phyloP scores from a whole-genome alignment of 2,329 filamentous ascomycete genomes.

The Pyrenophora graminea region DNA sequence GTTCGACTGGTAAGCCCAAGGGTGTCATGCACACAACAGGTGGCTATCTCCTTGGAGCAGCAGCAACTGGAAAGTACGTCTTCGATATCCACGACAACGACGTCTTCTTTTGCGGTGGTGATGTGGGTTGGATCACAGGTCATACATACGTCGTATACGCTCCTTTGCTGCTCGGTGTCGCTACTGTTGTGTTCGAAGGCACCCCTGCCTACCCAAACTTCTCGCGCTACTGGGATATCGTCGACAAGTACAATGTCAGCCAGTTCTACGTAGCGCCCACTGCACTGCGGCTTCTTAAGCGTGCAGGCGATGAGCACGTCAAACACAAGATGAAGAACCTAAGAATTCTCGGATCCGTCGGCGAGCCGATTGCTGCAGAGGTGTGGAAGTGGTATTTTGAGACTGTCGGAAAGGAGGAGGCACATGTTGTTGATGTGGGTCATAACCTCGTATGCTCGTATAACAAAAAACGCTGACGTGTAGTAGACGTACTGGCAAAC shows the following conservation, averaged over 20 bases:
- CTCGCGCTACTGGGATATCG: conserved; percentile 98
- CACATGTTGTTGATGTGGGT: conserved; percentile 91
- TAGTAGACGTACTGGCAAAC: conserved; percentile 99
- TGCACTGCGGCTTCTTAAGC: conserved; percentile 88
- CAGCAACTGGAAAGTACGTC: conserved; percentile 94
- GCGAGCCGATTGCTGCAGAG: conserved; percentile 95
- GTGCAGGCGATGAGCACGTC: conserved; percentile 90
- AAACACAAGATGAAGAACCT: conserved; percentile 87
- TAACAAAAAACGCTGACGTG: conserved; percentile 21
- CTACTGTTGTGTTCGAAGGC: conserved; percentile 96
- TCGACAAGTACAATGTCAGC: conserved; percentile 91
- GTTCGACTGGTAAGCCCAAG: conserved; percentile 98
- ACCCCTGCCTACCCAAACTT: conserved; percentile 97
- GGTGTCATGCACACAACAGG: conserved; percentile 97
- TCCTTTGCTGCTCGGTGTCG: conserved; percentile 86
- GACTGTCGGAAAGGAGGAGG: conserved; percentile 87
- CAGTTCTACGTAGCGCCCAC: conserved; percentile 99
- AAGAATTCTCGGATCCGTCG: conserved; percentile 89
- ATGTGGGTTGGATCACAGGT: conserved; percentile 98
- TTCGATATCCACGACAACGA: conserved; percentile 97
- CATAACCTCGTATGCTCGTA: background rate
- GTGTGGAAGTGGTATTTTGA: conserved; percentile 99
- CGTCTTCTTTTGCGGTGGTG: conserved; percentile 95
- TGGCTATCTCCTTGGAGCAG: conserved; percentile 92
- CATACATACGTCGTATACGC: conserved; percentile 99